These are phyloP conservation scores for Camillea tinctor DNA, from an alignment of 2,329 filamentous ascomycete genomes.

Conservation along the genomic window DNA sequence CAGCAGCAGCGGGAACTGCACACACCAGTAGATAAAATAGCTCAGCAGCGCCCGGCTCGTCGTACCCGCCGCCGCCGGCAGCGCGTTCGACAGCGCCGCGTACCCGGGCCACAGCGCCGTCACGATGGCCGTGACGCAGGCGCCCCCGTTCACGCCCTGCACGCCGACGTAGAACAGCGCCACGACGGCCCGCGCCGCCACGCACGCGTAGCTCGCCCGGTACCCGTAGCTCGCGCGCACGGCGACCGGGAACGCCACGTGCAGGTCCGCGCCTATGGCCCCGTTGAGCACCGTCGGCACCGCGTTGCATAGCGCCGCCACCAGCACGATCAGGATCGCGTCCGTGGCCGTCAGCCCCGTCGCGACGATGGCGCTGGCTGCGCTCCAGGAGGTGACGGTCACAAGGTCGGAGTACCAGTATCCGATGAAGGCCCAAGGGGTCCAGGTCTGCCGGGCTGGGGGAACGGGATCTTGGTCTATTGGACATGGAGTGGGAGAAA, in stretches of 20 bases:
- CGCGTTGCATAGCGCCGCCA: slow-evolving; percentile 45
- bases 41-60: slow-evolving; percentile 55
- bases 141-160: slow-evolving; percentile 62
- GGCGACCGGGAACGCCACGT: slow-evolving; percentile 42
- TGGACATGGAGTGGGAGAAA: neutral
- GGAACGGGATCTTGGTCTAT: slow-evolving; percentile 33
- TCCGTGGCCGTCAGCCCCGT: slow-evolving; percentile 39
- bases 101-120: slow-evolving; percentile 55
- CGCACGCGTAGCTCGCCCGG: slow-evolving; percentile 32
- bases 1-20: slow-evolving; percentile 53
- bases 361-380: slow-evolving; percentile 31
- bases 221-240: slow-evolving; percentile 43
- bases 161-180: slow-evolving; percentile 43
- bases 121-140: slow-evolving; percentile 44
- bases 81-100: slow-evolving; percentile 48
- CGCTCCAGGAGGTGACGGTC: slow-evolving; percentile 31
- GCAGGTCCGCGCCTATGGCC: slow-evolving; percentile 32
- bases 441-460: slow-evolving; percentile 43
- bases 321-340: slow-evolving; percentile 47
- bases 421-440: slow-evolving; percentile 42
- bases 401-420: slow-evolving; percentile 50
- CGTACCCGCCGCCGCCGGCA: slow-evolving; percentile 51
- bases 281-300: slow-evolving; percentile 47
- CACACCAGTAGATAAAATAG: slow-evolving; percentile 57
- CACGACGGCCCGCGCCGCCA: slow-evolving; percentile 42